Evolutionary conservation across 176 grass and related monocot species (phyloP).

Genomic region (Avena insularis): DNA sequence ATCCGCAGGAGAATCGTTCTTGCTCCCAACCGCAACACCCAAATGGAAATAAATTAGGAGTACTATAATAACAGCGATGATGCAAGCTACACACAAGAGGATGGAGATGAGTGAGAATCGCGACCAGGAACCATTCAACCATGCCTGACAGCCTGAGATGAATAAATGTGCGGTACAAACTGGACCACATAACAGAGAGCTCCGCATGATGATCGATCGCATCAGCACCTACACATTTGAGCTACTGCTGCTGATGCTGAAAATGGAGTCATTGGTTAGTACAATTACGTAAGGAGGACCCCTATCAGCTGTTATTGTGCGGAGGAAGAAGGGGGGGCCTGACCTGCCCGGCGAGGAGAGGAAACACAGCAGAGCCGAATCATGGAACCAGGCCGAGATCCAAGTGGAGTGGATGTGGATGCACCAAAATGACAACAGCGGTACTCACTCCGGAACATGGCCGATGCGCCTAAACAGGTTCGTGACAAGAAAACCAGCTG

Average conservation of each 20-base stretch:
- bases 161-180: background rate
- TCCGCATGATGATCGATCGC: conserved; percentile 32
- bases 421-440: conserved; percentile 1
- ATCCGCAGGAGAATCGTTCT: background rate
- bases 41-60: background rate
- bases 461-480: conserved; percentile 17
- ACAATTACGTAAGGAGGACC: conserved; percentile 1
- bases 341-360: conserved; percentile 25
- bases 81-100: background rate
- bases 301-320: conserved; percentile 14
- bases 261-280: conserved; percentile 3
- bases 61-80: too few relatives aligned
- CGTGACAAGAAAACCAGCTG: conserved; percentile 24
- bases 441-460: conserved; percentile 28
- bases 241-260: background rate
- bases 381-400: conserved; percentile 38
- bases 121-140: background rate
- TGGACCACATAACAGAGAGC: conserved; percentile 3
- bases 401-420: background rate
- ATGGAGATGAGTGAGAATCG: background rate
- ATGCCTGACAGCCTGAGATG: background rate
- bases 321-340: conserved; percentile 11
- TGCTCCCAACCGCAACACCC: background rate
- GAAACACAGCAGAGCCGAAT: conserved; percentile 9
- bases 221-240: conserved; percentile 36